Conservation (phyloP, 352 stramenopile species). For the Phytophthora uliginosa region DNA sequence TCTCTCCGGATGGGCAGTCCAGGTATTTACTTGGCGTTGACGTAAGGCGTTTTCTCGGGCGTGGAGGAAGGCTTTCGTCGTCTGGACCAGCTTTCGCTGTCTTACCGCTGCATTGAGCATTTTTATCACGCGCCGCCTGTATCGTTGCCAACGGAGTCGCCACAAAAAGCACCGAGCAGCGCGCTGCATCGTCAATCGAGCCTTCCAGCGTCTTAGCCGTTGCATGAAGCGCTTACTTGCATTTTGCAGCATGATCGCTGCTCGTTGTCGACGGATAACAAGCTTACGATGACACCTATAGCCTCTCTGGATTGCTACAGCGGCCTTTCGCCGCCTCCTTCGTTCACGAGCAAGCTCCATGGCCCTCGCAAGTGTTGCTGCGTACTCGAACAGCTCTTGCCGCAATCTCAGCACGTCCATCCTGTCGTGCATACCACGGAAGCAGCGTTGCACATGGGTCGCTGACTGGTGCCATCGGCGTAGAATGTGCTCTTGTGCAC, state of each 20-base stretch:
- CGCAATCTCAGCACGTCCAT: constrained; percentile 43
- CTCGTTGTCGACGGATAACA: constrained; percentile 31
- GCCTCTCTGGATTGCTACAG: constrained; percentile 42
- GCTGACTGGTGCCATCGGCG: constrained; percentile 52
- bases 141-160: constrained; percentile 33
- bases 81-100: constrained; percentile 41
- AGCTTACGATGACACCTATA: constrained; percentile 40
- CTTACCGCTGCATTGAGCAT: constrained; percentile 41
- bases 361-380: constrained; percentile 31
- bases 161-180: constrained; percentile 47
- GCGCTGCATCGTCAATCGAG: constrained; percentile 47
- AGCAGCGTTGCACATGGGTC: constrained; percentile 46
- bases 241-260: constrained; percentile 42
- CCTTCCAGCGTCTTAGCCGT: constrained; percentile 36
- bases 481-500: constrained; percentile 47
- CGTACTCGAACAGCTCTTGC: constrained; percentile 34
- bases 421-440: constrained; percentile 48
- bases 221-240: constrained; percentile 44
- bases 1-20: constrained; percentile 26
- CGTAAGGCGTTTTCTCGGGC: constrained; percentile 21
- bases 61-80: constrained; percentile 33
- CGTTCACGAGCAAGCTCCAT: constrained; percentile 31
- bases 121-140: constrained; percentile 36
- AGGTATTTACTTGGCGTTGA: constrained; percentile 27
- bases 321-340: constrained; percentile 36